A percentile compares a stretch with the other conserved stretches of the same genome.
Conservation (phyloP, 345 rosid genomes). For the Hypericum androsaemum region DNA sequence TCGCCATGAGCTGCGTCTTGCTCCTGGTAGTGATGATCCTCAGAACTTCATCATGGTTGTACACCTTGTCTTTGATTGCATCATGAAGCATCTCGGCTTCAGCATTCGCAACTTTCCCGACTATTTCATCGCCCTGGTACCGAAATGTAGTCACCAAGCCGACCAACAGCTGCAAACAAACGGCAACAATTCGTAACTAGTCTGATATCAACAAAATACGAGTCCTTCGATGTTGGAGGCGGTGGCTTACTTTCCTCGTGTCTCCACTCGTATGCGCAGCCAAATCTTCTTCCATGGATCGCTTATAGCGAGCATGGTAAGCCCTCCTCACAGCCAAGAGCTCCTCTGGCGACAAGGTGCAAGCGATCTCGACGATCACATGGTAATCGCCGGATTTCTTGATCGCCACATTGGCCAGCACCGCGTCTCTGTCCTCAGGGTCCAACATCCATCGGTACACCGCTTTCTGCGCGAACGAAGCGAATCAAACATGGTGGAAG, state of each 20-base stretch:
- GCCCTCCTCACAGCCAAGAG: conserved; percentile 48
- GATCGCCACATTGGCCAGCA: conserved; percentile 19
- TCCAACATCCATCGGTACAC: conserved; percentile 24
- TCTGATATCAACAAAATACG: not conserved
- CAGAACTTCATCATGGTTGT: conserved; percentile 44
- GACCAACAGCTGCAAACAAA: conserved; percentile 38
- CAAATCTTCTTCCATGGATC: conserved; percentile 60
- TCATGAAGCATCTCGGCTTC: conserved; percentile 46
- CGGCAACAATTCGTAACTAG: not conserved
- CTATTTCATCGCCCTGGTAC: conserved; percentile 45
- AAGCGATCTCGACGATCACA: conserved; percentile 45
- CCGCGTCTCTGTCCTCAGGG: conserved; percentile 26
- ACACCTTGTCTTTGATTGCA: conserved; percentile 33
- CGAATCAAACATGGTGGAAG: not conserved
- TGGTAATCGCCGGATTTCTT: conserved; percentile 23
- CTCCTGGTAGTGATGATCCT: conserved; percentile 56
- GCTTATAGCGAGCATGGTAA: conserved; percentile 51
- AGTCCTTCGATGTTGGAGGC: not conserved
- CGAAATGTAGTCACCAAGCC: conserved; percentile 45
- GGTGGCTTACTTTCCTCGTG: conserved; percentile 33
- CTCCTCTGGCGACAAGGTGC: conserved; percentile 47
- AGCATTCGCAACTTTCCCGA: conserved; percentile 25
- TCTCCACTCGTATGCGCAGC: conserved; percentile 52
- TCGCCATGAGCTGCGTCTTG: conserved; percentile 48
- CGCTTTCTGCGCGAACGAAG: conserved; percentile 9